Evolutionary conservation across 176 grass and related monocot genomes (phyloP).

Genomic region (Oryza nivara): DNA sequence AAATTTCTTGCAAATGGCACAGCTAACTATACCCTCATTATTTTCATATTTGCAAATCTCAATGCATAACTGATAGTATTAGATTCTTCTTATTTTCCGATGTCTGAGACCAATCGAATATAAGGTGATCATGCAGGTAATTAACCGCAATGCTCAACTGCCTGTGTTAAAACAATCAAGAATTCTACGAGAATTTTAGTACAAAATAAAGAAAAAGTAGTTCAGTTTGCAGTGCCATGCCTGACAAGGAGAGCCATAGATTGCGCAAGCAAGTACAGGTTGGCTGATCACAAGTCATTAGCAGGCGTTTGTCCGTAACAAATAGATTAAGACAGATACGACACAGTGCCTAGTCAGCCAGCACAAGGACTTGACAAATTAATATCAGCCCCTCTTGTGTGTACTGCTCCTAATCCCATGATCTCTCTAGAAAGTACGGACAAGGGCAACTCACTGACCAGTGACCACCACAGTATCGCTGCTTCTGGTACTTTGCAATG

Average conservation of each 20-base stretch:
- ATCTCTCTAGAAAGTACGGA: constrained; percentile 1
- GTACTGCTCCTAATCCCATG: not conserved
- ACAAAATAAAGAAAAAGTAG: not conserved
- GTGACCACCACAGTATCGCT: not conserved
- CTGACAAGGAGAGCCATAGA: not conserved
- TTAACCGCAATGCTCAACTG: not conserved
- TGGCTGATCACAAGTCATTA: not conserved
- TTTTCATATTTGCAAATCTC: not conserved
- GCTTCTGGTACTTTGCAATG: not conserved
- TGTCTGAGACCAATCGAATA: not conserved
- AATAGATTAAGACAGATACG: not conserved
- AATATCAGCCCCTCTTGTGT: not conserved
- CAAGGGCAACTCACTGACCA: not conserved
- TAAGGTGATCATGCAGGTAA: not conserved
- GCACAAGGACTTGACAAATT: not conserved
- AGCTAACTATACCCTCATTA: not conserved
- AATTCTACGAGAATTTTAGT: not conserved
- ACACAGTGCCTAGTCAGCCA: not conserved
- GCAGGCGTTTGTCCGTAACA: not conserved
- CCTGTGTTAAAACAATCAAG: not conserved
- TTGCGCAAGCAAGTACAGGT: not conserved
- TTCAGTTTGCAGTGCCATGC: not conserved
- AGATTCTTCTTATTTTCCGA: not conserved
- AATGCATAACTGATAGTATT: not conserved
- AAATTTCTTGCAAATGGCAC: not conserved